A percentile compares a stretch with the other conserved stretches of the same genome.
These are phyloP conservation scores for Clavariopsis aquatica DNA, from an alignment of 495 filamentous ascomycete genomes.

Conservation along the genomic window DNA sequence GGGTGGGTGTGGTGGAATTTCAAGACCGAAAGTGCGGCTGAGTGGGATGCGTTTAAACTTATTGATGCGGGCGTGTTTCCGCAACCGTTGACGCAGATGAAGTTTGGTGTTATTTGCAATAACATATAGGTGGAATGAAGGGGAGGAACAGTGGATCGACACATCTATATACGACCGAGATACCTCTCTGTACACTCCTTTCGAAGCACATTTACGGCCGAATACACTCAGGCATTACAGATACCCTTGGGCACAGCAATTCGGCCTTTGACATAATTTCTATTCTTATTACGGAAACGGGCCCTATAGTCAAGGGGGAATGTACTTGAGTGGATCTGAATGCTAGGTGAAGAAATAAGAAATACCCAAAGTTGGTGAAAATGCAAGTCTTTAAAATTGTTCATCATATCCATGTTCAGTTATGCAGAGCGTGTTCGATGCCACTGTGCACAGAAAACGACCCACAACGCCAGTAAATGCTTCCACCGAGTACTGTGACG, in stretches of 20 bases:
- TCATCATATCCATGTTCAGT: too few relatives aligned
- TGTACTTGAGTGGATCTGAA: neutral
- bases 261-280: neutral
- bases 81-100: conserved; percentile 40
- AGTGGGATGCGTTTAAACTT: conserved; percentile 53
- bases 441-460: too few relatives aligned
- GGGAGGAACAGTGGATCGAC: neutral
- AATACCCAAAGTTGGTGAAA: neutral
- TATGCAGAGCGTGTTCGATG: too few relatives aligned
- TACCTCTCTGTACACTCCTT: neutral
- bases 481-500: neutral
- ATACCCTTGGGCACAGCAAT: neutral
- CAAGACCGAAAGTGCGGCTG: conserved; percentile 53
- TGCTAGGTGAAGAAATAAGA: neutral
- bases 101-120: conserved; percentile 21
- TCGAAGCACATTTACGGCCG: neutral
- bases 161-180: neutral
- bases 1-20: conserved; percentile 58
- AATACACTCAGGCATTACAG: neutral
- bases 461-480: neutral
- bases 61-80: conserved; percentile 53
- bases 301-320: too few relatives aligned
- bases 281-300: neutral
- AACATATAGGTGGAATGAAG: conserved; percentile 23
- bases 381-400: too few relatives aligned